phyloP scores from a whole-genome alignment of 176 grass and related monocot species.

The Oryza rufipogon region DNA sequence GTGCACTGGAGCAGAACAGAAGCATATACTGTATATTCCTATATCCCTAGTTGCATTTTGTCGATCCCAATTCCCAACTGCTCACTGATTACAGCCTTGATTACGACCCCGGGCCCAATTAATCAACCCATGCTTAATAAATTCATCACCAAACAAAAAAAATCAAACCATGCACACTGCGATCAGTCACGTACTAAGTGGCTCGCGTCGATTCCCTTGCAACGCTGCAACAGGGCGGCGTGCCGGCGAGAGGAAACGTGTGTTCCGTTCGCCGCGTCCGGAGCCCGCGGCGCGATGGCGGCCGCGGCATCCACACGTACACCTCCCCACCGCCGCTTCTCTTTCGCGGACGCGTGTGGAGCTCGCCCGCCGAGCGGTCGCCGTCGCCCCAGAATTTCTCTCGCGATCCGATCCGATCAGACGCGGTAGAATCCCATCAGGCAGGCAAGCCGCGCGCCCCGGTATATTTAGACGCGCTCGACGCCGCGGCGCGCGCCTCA shows the following conservation, averaged over 20 bases:
- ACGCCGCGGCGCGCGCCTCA: too few species aligned
- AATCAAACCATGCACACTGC: too few species aligned
- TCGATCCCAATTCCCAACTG: neutral
- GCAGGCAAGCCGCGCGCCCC: neutral
- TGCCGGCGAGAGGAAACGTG: conserved; percentile 11
- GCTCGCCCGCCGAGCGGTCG: neutral
- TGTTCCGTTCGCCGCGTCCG: conserved; percentile 42
- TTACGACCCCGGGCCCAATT: neutral
- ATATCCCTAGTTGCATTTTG: too few species aligned
- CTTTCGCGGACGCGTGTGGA: conserved; percentile 6
- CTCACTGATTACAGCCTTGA: neutral
- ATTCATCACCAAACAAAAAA: too few species aligned
- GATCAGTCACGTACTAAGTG: neutral
- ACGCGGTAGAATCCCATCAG: neutral
- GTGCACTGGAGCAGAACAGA: too few species aligned
- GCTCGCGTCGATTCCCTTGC: neutral
- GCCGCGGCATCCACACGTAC: conserved; percentile 18
- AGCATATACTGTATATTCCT: too few species aligned
- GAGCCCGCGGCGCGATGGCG: conserved; percentile 34
- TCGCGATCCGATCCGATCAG: neutral
- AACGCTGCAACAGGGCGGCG: conserved; percentile 32
- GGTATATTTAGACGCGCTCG: neutral
- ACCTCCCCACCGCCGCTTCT: conserved; percentile 6
- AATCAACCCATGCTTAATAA: neutral
- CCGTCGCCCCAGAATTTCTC: neutral